These are phyloP conservation scores for Neurospora sp. DNA, from an alignment of 495 filamentous ascomycete genomes.

Conservation along the genomic window DNA sequence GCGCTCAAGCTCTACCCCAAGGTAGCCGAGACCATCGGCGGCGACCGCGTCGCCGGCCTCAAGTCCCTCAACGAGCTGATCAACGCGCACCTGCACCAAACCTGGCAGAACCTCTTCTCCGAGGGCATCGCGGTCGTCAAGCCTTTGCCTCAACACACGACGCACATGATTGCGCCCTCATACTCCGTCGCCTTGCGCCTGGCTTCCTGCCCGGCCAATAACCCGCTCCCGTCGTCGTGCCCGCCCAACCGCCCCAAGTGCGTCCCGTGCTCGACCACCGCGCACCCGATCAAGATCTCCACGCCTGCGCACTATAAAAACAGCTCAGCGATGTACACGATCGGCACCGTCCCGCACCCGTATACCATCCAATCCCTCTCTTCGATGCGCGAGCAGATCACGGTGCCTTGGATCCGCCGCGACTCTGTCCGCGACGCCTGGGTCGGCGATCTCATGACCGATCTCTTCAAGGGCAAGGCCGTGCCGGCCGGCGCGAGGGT, in stretches of 20 bases:
- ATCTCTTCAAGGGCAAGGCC: constrained; percentile 49
- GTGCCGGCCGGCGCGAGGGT: constrained; percentile 54
- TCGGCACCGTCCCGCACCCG: constrained; percentile 83
- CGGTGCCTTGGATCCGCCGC: constrained; percentile 60
- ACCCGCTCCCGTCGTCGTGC: constrained; percentile 66
- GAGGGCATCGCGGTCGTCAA: constrained; percentile 64
- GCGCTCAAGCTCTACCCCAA: constrained; percentile 53
- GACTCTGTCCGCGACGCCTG: constrained; percentile 71
- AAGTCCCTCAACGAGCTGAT: constrained; percentile 61
- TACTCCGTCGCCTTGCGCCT: constrained; percentile 61
- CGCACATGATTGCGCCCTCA: constrained; percentile 58
- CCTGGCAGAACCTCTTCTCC: constrained; percentile 69
- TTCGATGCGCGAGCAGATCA: constrained; percentile 40
- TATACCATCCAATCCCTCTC: constrained; percentile 63
- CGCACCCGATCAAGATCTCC: constrained; percentile 44
- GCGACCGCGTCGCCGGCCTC: constrained; percentile 47
- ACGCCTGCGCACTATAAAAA: constrained; percentile 52
- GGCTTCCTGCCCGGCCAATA: constrained; percentile 56
- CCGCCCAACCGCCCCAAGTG: constrained; percentile 73
- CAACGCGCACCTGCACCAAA: constrained; percentile 75
- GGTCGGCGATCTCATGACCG: constrained; percentile 62
- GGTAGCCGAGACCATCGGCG: constrained; percentile 50
- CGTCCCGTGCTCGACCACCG: constrained; percentile 51
- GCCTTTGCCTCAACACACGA: constrained; percentile 61
- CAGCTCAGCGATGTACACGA: constrained; percentile 57